Evolutionary conservation across 257 asterid genomes (phyloP).

Genomic region (Solanum etuberosum): DNA sequence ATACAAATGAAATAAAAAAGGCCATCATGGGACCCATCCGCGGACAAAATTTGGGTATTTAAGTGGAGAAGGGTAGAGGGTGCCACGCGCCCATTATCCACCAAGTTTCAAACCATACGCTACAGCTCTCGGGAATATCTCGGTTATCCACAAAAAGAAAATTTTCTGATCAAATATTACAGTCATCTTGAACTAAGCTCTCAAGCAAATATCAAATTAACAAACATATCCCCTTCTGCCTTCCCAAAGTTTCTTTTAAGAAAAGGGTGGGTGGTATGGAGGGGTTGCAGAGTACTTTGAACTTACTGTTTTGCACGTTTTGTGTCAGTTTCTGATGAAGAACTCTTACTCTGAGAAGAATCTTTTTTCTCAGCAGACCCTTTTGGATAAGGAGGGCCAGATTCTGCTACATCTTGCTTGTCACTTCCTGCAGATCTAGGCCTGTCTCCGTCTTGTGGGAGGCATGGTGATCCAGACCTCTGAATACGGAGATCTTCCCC

Average conservation of each 20-base stretch:
- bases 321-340: constrained; percentile 64
- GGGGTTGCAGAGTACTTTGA: constrained; percentile 4
- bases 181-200: neutral
- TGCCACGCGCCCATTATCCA: neutral
- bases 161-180: neutral
- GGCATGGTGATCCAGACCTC: constrained; percentile 26
- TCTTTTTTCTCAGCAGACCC: constrained; percentile 50
- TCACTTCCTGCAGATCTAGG: constrained; percentile 34
- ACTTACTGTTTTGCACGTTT: constrained; percentile 94
- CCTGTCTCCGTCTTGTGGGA: constrained; percentile 47
- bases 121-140: neutral
- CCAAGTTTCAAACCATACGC: neutral
- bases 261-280: neutral
- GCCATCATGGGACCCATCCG: neutral
- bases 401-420: constrained; percentile 41
- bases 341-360: constrained; percentile 37
- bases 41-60: neutral
- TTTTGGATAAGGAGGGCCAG: constrained; percentile 38
- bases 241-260: neutral
- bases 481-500: constrained; percentile 29
- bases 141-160: neutral
- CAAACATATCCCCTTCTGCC: neutral
- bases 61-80: neutral
- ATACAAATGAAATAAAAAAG: neutral
- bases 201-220: neutral